Evolutionary conservation across 2,329 filamentous ascomycete genomes (phyloP), one percentile per base, ranked within the genome.

Genomic region (Cordyceps pruinosa): DNA sequence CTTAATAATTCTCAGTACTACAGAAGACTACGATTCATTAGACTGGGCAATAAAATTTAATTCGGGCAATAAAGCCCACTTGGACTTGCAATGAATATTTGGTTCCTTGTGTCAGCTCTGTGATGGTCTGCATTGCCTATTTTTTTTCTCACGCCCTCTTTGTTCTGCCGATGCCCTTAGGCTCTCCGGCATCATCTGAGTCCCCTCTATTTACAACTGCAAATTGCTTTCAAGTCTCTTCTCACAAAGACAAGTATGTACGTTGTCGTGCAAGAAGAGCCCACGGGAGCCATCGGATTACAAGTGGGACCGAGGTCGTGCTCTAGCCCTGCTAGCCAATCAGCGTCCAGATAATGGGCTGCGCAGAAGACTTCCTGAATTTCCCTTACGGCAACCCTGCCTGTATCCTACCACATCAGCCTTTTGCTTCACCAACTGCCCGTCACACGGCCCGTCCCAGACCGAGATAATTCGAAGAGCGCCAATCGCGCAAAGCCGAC

Each of bases 401-500:
- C 28, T 28, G 34, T n/a, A 26, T 50, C 32, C 42, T 39, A 35
- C 47, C 58, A 46, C 48, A 49, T 48, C 46, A 54, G 39, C 58
- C 53, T 45, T 44, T 39, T 32, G 12, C 39, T 44, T 58, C 45
- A 21, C 35, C 56, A 47, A 54, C 42, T 44, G 35, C 56, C 56
- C 44, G 50, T 37, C 57, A 58, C 37, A 44, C 49, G 57, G 57
- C 51, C 57, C 23, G 23, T 41, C 23, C 48, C 46, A 26, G 25
- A 49, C 51, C 23, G 37, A 39, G 23, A 48, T n/a, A 47, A 55
- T n/a, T 50, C 34, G 17, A 39, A 59, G 37, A 50, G 55, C 46
- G 34, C 49, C 58, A 60, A 60, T 60, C 37, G 56, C 58, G 57
- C 58, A 34, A 23, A 56, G 12, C 17, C 54, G 48, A 61, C 75